Conservation (phyloP, 2,329 filamentous ascomycete genomes). For the Aplosporella prunicola region DNA sequence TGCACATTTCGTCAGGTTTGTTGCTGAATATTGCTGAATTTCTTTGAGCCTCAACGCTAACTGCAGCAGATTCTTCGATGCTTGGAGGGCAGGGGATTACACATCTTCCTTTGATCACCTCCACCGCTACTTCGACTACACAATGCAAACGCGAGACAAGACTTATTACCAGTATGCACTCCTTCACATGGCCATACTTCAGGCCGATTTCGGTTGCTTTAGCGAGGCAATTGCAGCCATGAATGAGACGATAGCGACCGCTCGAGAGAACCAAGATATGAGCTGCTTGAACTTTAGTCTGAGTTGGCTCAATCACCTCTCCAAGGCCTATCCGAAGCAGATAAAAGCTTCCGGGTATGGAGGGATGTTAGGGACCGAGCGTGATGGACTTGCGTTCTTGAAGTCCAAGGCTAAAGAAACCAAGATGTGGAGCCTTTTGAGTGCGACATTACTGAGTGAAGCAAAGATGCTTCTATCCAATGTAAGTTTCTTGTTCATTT, state of each 20-base stretch:
- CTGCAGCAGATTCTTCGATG: slow-evolving; percentile 64
- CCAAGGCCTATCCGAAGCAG: slow-evolving; percentile 72
- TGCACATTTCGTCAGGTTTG: slow-evolving; percentile 63
- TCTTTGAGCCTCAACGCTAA: neutral
- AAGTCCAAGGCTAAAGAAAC: slow-evolving; percentile 78
- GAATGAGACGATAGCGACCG: slow-evolving; percentile 91
- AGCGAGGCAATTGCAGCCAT: slow-evolving; percentile 86
- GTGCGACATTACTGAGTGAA: slow-evolving; percentile 75
- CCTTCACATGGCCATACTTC: slow-evolving; percentile 84
- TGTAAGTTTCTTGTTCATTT: too few species aligned
- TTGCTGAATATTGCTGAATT: neutral
- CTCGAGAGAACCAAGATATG: slow-evolving; percentile 85
- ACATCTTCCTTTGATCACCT: slow-evolving; percentile 81
- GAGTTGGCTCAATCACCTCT: slow-evolving; percentile 92
- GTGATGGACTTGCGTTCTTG: slow-evolving; percentile 73
- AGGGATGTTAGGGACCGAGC: slow-evolving; percentile 66
- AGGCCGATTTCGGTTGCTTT: slow-evolving; percentile 90
- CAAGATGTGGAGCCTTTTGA: slow-evolving; percentile 77
- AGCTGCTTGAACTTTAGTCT: slow-evolving; percentile 89
- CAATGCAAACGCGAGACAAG: slow-evolving; percentile 74
- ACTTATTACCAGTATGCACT: slow-evolving; percentile 91
- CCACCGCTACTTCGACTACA: slow-evolving; percentile 95
- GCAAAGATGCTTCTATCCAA: slow-evolving; percentile 68
- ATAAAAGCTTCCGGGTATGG: slow-evolving; percentile 60
- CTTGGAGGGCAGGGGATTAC: slow-evolving; percentile 86